Evolutionary conservation across 108 stramenopile species (phyloP), one percentile per base, ranked within the genome.

Genomic region (Nitzschia sp.): DNA sequence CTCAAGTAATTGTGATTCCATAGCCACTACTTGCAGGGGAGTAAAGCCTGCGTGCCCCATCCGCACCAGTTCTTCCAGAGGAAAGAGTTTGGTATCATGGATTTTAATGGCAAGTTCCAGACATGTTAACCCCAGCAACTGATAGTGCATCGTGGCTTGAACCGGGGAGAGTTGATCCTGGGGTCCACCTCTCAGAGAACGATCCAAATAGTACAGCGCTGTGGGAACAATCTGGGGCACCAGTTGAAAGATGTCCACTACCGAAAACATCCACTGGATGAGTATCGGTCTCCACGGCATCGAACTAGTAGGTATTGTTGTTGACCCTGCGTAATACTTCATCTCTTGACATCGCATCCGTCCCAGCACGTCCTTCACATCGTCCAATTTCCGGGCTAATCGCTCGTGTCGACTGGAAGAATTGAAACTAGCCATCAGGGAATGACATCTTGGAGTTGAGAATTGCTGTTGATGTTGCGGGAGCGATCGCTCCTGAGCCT

Each of bases 51-150:
- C 69, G 18, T 68, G 30, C 15, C 67, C 67, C 49, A 70, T 59
- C 18, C 35, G 29, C 0, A 70, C 27, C 69, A 70, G 47, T 21
- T 60, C 34, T 34, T 59, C 47, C 57, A 70, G 18, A 6, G 54
- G 69, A 19, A 82, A 78, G 32, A 82, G 76, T 0, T 74, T 72
- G 25, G 69, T 47, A 17, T 70, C 69, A 33, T 70, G 59, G 3
- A 70, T 58, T 32, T 70, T 70, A 28, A 59, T 47, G 1, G 69
- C 69, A 42, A 70, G 35, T 29, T 47, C n/a, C 58, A 70, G 33
- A 30, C 47, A 47, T 0, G 58, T 47, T 42, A 70, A 26, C 2
- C 59, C 69, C 1, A 54, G 34, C 47, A 59, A 48, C 1, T 70
- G 69, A 59, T 59, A 70, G 15, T 70, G 26, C 17, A 4, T 31